Evolutionary conservation across 108 stramenopile species (phyloP), one percentile per base, ranked within the genome.

Genomic region (Skeletonema marinoi): DNA sequence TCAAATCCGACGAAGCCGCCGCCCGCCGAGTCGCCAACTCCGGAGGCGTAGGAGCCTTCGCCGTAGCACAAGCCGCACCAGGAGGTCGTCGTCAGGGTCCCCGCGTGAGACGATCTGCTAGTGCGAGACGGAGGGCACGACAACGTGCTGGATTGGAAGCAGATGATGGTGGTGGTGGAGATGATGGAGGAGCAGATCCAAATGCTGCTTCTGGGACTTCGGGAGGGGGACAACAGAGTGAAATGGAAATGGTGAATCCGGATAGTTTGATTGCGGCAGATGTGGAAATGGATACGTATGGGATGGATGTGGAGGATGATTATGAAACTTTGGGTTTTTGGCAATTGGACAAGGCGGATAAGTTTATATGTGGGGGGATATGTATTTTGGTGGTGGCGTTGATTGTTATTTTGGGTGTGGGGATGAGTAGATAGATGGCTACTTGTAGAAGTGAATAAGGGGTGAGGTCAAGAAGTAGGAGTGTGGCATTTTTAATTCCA

Each of bases 281-380:
- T 70, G 77, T 70, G 44, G 50, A 78, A 39, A 60, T 74, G 56
- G 61, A 81, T 44, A 54, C 69, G 29, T 56, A 56, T 56, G 54
- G 54, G 54, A 81, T 75, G 80, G 74, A 69, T 29, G 32, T 74
- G 39, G 68, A 60, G 32, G 78, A 80, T 6, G 62, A 38, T 25
- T 70, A 48, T 31, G 70, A 71, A 32, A 60, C 73, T 3, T 44
- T 81, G 50, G 68, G 73, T 1, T 81, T 81, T 75, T 81, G 80
- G 80, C 73, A 81, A 36, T 66, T 81, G 62, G 80, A 81, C 60
- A 74, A 60, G 63, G 70, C 69, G 51, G 80, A 81, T 71, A 74
- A 74, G 44, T 42, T 74, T 65, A 74, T 81, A 35, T 81, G 80
- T 71, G 73, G 64, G 68, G 80, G 73, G 31, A 65, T 81, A 46